phyloP scores from a whole-genome alignment of 1,139 yeast species.

The Saccharomyces hybrid region DNA sequence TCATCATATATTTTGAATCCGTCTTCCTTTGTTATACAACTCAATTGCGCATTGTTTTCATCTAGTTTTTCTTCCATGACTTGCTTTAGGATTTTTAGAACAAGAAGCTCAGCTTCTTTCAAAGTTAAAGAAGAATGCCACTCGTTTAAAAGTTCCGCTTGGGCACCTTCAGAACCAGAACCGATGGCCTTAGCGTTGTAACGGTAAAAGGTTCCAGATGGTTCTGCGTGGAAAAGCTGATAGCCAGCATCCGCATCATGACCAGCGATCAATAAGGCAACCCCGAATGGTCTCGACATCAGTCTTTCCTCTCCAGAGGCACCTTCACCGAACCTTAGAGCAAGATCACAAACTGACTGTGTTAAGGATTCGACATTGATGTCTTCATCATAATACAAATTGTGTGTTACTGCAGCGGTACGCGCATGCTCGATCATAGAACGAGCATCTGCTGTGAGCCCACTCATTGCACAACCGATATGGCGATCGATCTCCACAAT shows the following conservation, averaged over 20 bases:
- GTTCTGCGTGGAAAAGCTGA: conserved; percentile 97
- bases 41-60: conserved; percentile 65
- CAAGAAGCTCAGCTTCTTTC: conserved; percentile 85
- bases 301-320: conserved; percentile 94
- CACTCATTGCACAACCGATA: conserved; percentile 98
- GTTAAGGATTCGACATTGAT: conserved; percentile 91
- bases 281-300: conserved; percentile 99
- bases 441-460: conserved; percentile 96
- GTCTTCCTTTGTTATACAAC: conserved; percentile 77
- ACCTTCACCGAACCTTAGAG: conserved; percentile 95
- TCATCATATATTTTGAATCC: conserved; percentile 87
- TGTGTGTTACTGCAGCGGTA: conserved; percentile 82
- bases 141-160: conserved; percentile 93
- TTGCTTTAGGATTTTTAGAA: conserved; percentile 85
- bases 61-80: conserved; percentile 83
- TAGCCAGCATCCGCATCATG: conserved; percentile 89
- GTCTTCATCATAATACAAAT: conserved; percentile 83
- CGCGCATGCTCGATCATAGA: conserved; percentile 98
- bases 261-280: conserved; percentile 93
- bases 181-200: conserved; percentile 99
- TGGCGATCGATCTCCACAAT: conserved; percentile 91
- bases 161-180: conserved; percentile 98
- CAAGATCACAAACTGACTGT: conserved; percentile 94
- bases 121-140: conserved; percentile 92
- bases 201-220: conserved; percentile 94